Evolutionary conservation across 2,329 filamentous ascomycete genomes (phyloP).

Genomic region (Alternaria sp.): DNA sequence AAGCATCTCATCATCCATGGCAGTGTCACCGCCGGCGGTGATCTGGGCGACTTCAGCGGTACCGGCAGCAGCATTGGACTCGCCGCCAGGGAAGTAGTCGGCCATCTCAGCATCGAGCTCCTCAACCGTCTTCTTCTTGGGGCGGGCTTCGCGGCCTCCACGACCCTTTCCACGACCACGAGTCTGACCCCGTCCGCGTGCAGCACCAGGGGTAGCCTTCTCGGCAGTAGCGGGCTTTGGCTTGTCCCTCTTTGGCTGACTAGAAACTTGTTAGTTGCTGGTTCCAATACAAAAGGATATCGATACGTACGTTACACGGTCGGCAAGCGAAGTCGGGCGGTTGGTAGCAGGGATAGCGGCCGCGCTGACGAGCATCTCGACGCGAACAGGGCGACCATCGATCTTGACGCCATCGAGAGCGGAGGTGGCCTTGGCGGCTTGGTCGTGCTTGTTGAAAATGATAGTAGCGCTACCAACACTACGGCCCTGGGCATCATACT

Average conservation of each 20-base stretch:
- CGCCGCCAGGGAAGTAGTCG: slow-evolving; percentile 79
- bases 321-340: slow-evolving; percentile 75
- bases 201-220: slow-evolving; percentile 66
- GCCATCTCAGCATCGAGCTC: slow-evolving; percentile 98
- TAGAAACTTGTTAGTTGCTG: slow-evolving; percentile 42
- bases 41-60: slow-evolving; percentile 56
- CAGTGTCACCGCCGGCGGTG: slow-evolving; percentile 49
- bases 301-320: slow-evolving; percentile 77
- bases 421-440: slow-evolving; percentile 83
- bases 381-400: slow-evolving; percentile 90
- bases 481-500: slow-evolving; percentile 89
- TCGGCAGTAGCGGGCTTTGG: slow-evolving; percentile 77
- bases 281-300: not conserved
- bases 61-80: slow-evolving; percentile 55
- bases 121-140: slow-evolving; percentile 92
- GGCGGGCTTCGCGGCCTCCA: slow-evolving; percentile 61
- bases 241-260: slow-evolving; percentile 68
- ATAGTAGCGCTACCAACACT: slow-evolving; percentile 94
- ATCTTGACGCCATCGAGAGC: slow-evolving; percentile 89
- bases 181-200: slow-evolving; percentile 55
- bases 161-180: slow-evolving; percentile 58
- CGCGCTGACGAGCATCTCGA: slow-evolving; percentile 89
- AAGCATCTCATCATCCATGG: slow-evolving; percentile 54
- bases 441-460: slow-evolving; percentile 80
- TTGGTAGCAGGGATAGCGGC: slow-evolving; percentile 72